Base-by-base conservation (phyloP, 1,284 basidiomycete species). In the Takashimella koratensis region DNA sequence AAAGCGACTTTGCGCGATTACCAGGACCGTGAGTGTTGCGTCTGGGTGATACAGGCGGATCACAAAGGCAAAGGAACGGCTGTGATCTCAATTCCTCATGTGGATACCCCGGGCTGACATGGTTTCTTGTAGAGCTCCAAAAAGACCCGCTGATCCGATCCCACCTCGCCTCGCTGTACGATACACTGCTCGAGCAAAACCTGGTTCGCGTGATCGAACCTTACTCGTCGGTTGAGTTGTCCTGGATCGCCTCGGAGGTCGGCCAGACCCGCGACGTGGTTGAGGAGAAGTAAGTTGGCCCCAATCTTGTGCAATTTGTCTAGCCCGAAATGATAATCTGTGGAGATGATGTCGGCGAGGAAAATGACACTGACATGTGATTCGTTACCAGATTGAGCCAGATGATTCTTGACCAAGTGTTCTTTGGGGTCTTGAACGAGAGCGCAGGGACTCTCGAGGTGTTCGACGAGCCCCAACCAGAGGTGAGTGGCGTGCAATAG, bases 401-500 rank as follows among this genome's bases (percentile, higher is more conserved):
- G 74, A 98, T 98, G 95, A 98, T 98, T 60, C 79, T 98, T 42
- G 95, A 98, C 76, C 94, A 95, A 67, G 85, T 94, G 1, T 85
- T 98, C 66, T 84, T 91, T 61, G 95, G 95, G 5, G 93, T 98
- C 3, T 79, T 98, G 21, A 95, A 98, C 71, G 95, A 98, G 74
- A 93, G 91, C 19, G 84, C 89, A 0, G 94, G 94, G 0, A 96
- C 93, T 67, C 77, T 98, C 46, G 80, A 97, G 47, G 86, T 98
- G 19, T 97, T 88, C 65, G 91, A 97, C 54, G 80, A 90, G 69
- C 83, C 84, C 0, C 85, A 88, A 64, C 83, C 84, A 8, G 91
- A 96, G 74, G 90, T 90, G 65, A 60, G 87, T 79, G n/a, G 30
- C 8, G 16, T 8, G 30, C 30, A 36, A 36, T 36, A 36, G 8